Base-by-base conservation (phyloP, 169 alveolate species). In the Theileria equi region DNA sequence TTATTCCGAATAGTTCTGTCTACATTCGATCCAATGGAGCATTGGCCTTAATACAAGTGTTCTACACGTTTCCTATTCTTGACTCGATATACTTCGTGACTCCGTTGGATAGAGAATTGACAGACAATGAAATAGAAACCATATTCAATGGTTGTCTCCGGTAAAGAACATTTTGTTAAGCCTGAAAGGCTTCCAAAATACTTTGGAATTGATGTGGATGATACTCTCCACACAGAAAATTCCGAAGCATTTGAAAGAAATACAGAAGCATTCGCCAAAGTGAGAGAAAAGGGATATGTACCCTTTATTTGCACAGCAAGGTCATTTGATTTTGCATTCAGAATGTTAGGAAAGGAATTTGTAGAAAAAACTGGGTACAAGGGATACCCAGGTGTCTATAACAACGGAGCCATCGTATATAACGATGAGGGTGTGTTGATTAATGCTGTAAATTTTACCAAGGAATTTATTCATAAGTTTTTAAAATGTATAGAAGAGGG, bases 241-340 rank as follows among this genome's bases (percentile, higher is more conserved):
- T 45, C 8, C 21, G 47, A 76, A 16, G 21, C 23, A 8, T 49
- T 36, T 49, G 41, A 34, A 10, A 76, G 66, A 36, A 76, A 76
- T 50, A 44, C 41, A 26, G n/a, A 44, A 25, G 85, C 81, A 0
- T 65, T 76, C 29, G 57, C 49, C 11, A 67, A 63, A 61, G 48
- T 76, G 5, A 31, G 34, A 8, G 61, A 66, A 26, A 4, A 40
- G 17, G 79, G 80, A n/a, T 65, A 53, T 38, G 11, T 16, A 11
- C 74, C 85, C 11, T 66, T 76, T 23, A 21, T 76, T 19, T 53
- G 76, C 8, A 76, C 85, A 66, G 85, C 78, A 26, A 72, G 86
- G 3, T 76, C 86, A 10, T 23, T 50, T n/a, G n/a, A 11, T 19
- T 31, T 60, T 5, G 29, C 71, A n/a, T 13, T 45, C 48, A 49